A percentile compares a stretch with the other conserved stretches of the same genome.
Evolutionary conservation across 306 rosid species (phyloP).

Genomic region (Chamaecrista fasciculata): DNA sequence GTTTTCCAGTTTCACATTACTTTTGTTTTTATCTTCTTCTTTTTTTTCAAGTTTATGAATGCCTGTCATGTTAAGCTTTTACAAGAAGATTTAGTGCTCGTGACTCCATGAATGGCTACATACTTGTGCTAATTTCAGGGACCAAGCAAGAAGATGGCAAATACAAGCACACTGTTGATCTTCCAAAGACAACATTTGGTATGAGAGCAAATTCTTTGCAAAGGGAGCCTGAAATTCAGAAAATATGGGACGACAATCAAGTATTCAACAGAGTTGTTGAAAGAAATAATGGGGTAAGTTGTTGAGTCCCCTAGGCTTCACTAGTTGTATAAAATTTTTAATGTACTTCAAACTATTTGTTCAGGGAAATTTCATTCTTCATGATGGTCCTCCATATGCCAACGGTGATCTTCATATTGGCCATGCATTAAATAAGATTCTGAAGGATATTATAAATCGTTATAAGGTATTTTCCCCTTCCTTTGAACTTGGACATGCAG

Average conservation of each 20-base stretch:
- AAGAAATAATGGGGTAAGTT: conserved; percentile 80
- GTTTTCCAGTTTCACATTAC: conserved; percentile 17
- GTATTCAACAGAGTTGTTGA: conserved; percentile 70
- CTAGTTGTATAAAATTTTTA: conserved; percentile 28
- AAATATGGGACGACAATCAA: conserved; percentile 87
- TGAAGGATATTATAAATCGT: conserved; percentile 94
- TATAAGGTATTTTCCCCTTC: conserved; percentile 63
- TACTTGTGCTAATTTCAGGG: conserved; percentile 48
- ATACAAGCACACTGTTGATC: conserved; percentile 95
- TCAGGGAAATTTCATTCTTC: conserved; percentile 85
- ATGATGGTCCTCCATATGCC: conserved; percentile 98
- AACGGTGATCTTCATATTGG: conserved; percentile 99
- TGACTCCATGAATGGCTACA: conserved; percentile 26
- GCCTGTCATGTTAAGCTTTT: conserved; percentile 20
- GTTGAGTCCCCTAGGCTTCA: conserved; percentile 13
- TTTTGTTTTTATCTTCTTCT: neutral
- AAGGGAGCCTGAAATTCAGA: conserved; percentile 95
- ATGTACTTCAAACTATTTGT: conserved; percentile 31
- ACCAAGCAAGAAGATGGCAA: conserved; percentile 78
- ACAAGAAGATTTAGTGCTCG: conserved; percentile 15
- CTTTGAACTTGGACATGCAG: conserved; percentile 2
- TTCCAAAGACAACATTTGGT: conserved; percentile 89
- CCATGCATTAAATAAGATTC: conserved; percentile 89
- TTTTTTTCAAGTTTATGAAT: neutral
- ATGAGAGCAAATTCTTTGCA: conserved; percentile 82